Conservation (phyloP, 192 early-diverging fungal genomes). For the Umbelopsis sp. region DNA sequence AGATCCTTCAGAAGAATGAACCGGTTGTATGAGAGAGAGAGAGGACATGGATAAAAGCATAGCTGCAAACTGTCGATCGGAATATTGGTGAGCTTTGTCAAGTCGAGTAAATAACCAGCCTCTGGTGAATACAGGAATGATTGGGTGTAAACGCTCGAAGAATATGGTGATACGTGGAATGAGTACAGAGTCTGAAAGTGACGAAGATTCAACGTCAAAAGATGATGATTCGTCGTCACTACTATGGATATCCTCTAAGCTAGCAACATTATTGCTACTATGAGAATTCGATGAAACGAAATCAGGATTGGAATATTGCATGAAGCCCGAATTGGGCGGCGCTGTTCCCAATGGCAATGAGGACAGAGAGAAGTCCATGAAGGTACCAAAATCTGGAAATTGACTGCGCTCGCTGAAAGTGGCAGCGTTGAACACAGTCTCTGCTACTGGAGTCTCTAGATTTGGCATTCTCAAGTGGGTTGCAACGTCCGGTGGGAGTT, state of each 20-base stretch:
- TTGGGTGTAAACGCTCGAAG: slow-evolving; percentile 15
- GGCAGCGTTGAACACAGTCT: no score
- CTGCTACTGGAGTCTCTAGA: no score
- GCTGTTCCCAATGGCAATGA: no score
- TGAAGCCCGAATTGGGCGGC: no score
- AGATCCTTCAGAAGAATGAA: neutral
- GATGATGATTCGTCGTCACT: slow-evolving; percentile 1
- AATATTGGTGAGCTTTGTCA: slow-evolving; percentile 9
- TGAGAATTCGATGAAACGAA: neutral
- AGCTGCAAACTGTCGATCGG: slow-evolving; percentile 10
- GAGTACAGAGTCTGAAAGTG: slow-evolving; percentile 9
- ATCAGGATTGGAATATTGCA: neutral
- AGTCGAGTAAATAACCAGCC: slow-evolving; percentile 15
- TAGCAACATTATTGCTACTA: no score
- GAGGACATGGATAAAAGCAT: slow-evolving; percentile 13
- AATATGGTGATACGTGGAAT: slow-evolving; percentile 6
- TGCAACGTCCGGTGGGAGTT: no score
- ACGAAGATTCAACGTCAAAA: neutral
- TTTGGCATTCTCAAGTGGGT: no score
- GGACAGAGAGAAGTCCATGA: no score
- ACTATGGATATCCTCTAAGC: no score
- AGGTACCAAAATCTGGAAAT: no score
- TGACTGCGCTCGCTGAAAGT: no score
- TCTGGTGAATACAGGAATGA: slow-evolving; percentile 16
- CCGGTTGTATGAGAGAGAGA: neutral